phyloP scores from a whole-genome alignment of 1,284 basidiomycete genomes.

The Thecaphora frezii region DNA sequence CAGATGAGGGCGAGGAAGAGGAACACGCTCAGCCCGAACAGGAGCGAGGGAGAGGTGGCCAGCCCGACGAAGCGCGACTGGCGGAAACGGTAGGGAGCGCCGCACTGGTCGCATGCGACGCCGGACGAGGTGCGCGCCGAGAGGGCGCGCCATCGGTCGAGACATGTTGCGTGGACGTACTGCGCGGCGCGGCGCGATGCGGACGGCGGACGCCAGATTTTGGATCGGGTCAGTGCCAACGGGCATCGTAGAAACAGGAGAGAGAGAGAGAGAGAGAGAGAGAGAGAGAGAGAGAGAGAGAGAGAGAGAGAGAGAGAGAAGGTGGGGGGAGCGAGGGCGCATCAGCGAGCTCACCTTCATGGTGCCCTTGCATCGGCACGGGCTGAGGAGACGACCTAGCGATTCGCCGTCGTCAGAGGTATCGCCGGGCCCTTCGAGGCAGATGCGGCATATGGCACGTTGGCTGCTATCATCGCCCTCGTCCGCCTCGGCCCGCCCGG shows the following conservation, averaged over 20 bases:
- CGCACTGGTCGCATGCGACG: slow-evolving; percentile 50
- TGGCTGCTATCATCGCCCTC: slow-evolving; percentile 7
- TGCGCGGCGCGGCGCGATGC: no score
- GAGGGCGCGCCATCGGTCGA: slow-evolving; percentile 42
- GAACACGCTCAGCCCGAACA: slow-evolving; percentile 32
- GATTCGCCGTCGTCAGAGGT: slow-evolving; percentile 16
- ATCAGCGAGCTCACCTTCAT: slow-evolving; percentile 19
- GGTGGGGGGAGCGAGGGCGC: slow-evolving; percentile 45
- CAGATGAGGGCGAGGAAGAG: slow-evolving; percentile 35
- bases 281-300: no score
- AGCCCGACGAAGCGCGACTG: slow-evolving; percentile 40
- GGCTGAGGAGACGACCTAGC: slow-evolving; percentile 33
- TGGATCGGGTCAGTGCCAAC: no score
- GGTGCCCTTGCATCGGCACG: slow-evolving; percentile 51
- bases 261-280: no score
- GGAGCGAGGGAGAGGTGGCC: slow-evolving; percentile 27
- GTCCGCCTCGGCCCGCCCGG: not conserved
- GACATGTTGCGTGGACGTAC: slow-evolving; percentile 53
- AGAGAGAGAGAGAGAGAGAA: slow-evolving; percentile 48
- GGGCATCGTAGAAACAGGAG: no score
- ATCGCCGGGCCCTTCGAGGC: slow-evolving; percentile 11
- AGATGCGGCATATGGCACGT: slow-evolving; percentile 31
- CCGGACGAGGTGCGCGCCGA: slow-evolving; percentile 35
- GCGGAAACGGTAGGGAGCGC: slow-evolving; percentile 43
- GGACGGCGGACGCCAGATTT: no score